Evolutionary conservation across 2,329 filamentous ascomycete species (phyloP), one percentile per base, ranked within the genome.

Genomic region (Ascosphaera apis): DNA sequence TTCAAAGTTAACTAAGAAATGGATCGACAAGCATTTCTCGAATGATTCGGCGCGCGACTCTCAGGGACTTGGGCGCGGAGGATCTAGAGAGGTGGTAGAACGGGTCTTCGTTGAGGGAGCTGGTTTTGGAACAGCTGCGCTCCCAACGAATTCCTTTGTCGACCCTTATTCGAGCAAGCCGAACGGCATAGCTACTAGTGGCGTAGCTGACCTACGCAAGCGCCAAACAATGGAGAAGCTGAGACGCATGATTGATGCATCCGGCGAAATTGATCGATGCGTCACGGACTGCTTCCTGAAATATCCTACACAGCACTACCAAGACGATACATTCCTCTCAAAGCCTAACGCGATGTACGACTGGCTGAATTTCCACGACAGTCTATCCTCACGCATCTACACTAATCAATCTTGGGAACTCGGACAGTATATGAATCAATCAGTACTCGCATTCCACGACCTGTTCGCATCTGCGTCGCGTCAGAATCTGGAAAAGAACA

Each of bases 351-450:
- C 68, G 1, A 81, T 81, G 1, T 91, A 92, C 53, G 86, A 93
- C 48, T 98, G 88, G 88, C 68, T 98, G 37, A 66, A 91, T 53
- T 95, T 98, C 55, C 80, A 93, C 54, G 88, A 95, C 47, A 62
- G 64, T 0, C 73, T 91, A 42, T 82, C 81, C 16, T 73, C 75
- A 1, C 72, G 75, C 28, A 66, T 95, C 1, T 91, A 75, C 50
- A 61, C 71, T n/a, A 74, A 69, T 40, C 86, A 93, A 52, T 84
- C 91, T 38, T 98, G 88, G 79, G 88, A 98, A 53, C 61, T 98
- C 12, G 70, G 69, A 0, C 75, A 81, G 0, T 98, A 98, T 52
- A 67, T 95, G 34, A 80, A 75, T 47, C 79, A 88, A 44, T 76
- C 86, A 0, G 68, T 88, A 12, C 67, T 95, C 1, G 88, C 81